phyloP scores from a whole-genome alignment of 179 eudicot species.

The Beta corolliflora region DNA sequence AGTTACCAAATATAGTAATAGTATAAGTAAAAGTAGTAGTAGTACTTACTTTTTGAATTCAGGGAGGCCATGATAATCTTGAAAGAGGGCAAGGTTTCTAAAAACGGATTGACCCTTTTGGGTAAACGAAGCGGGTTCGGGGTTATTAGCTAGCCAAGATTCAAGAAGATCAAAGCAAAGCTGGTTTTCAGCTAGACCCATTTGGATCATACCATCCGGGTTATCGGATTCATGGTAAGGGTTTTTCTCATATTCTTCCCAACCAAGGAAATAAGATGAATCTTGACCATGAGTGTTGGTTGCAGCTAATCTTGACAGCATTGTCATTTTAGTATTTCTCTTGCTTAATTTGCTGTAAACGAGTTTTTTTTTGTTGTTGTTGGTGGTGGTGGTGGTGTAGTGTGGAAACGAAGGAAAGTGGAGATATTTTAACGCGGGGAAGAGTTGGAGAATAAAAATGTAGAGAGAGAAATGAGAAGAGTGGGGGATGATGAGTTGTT shows the following conservation, averaged over 20 bases:
- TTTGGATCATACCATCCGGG: slow-evolving; percentile 86
- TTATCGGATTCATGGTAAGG: slow-evolving; percentile 62
- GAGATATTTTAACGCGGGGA: neutral
- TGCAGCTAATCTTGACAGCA: slow-evolving; percentile 65
- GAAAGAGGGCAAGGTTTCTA: slow-evolving; percentile 85
- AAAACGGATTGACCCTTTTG: slow-evolving; percentile 64
- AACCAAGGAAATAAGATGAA: slow-evolving; percentile 94
- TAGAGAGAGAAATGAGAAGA: slow-evolving; percentile 6
- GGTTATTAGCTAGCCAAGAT: slow-evolving; percentile 68
- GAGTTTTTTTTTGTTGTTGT: neutral
- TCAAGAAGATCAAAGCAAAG: slow-evolving; percentile 88
- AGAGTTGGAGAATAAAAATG: neutral
- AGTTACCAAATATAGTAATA: neutral
- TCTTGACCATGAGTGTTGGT: slow-evolving; percentile 84
- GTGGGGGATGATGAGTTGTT: neutral
- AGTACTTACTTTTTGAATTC: slow-evolving; percentile 68
- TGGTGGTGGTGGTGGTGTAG: neutral
- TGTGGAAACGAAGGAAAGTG: slow-evolving; percentile 24
- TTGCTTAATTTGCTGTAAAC: neutral
- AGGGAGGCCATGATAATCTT: slow-evolving; percentile 92
- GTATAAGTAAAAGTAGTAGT: too few species aligned
- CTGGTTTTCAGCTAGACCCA: slow-evolving; percentile 98
- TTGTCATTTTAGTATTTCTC: slow-evolving; percentile 33
- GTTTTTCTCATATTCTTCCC: slow-evolving; percentile 93
- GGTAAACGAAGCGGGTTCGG: slow-evolving; percentile 64